Base-by-base conservation (phyloP, 768 basidiomycete genomes). In the Kondoa malvinella region DNA sequence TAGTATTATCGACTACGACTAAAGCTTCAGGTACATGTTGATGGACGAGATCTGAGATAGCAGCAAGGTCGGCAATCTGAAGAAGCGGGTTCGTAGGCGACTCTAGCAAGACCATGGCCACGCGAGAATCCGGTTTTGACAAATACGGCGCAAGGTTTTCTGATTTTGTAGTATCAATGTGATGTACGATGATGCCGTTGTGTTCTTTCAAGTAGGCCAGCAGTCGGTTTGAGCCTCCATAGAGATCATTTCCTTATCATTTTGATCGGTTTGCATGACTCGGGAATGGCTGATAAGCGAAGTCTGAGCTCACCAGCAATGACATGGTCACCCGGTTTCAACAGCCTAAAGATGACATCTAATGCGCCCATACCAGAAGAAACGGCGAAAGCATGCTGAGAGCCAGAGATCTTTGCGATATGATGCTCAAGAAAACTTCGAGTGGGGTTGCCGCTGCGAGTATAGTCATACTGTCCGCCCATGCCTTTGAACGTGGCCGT, bases 331-430 rank as follows among this genome's bases (percentile, higher is more conserved):
- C 89, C 89, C 2, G 94, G 91, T 78, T 92, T 94, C 73, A 97
- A 84, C 31, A 96, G 77, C 62, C 95, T 87, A 61, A 95, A 82
- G 73, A 99, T 96, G 65, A 91, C 84, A 77, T 99, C 95, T 56
- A 97, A 83, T 1, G 92, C 92, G 21, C 94, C 92, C 95, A 99
- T 99, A 66, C 95, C 95, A 2, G 94, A 96, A 3, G 91, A 89
- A 2, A 99, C 89, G 25, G 86, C 84, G 76, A 94, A 89, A 0
- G 90, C 89, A 82, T 94, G 86, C 2, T 81, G 80, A 3, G 92
- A 91, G 31, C 88, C 89, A 34, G 92, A 95, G 74, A 99, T 91
- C 80, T 96, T 91, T 68, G 94, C 94, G 60, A 99, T 82, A 76
- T 97, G 95, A 72, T 96, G 89, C 77, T 97, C 95, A 68, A 99